Conservation (phyloP, 306 rosid species). For the Trifolium subterraneum region DNA sequence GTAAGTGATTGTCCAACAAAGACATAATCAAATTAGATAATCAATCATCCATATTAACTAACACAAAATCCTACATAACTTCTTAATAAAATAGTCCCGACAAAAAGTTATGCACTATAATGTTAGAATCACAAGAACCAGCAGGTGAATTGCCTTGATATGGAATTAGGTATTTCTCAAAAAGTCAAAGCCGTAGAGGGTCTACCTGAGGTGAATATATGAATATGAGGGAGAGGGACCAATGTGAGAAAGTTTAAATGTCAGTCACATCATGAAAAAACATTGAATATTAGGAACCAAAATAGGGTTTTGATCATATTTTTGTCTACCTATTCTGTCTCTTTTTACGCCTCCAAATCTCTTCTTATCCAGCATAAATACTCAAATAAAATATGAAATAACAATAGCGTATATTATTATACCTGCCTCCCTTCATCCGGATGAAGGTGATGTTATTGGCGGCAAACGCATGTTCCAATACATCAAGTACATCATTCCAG, state of each 20-base stretch:
- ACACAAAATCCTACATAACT: background rate
- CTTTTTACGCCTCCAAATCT: conserved; percentile 8
- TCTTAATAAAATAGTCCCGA: conserved; percentile 4
- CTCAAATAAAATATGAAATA: conserved; percentile 14
- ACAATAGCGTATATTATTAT: conserved; percentile 33
- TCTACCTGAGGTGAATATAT: background rate
- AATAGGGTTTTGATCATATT: conserved; percentile 4
- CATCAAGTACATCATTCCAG: conserved; percentile 97
- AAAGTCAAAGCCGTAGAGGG: background rate
- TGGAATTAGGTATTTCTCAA: background rate
- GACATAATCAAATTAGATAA: background rate
- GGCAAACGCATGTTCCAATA: conserved; percentile 84
- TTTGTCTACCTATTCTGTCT: conserved; percentile 27
- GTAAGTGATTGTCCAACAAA: conserved; percentile 29
- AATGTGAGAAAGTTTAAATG: background rate
- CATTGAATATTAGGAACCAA: conserved; percentile 9
- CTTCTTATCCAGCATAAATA: conserved; percentile 31
- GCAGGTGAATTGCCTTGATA: background rate
- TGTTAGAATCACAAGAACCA: too few relatives aligned
- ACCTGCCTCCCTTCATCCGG: conserved; percentile 99
- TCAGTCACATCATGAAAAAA: background rate
- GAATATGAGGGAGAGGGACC: background rate
- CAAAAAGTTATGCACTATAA: background rate
- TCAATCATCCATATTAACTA: conserved; percentile 7
- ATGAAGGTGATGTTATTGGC: conserved; percentile 66